Evolutionary conservation across 1,284 basidiomycete species (phyloP), one percentile per base, ranked within the genome.

Genomic region (Ceratobasidium sp.): DNA sequence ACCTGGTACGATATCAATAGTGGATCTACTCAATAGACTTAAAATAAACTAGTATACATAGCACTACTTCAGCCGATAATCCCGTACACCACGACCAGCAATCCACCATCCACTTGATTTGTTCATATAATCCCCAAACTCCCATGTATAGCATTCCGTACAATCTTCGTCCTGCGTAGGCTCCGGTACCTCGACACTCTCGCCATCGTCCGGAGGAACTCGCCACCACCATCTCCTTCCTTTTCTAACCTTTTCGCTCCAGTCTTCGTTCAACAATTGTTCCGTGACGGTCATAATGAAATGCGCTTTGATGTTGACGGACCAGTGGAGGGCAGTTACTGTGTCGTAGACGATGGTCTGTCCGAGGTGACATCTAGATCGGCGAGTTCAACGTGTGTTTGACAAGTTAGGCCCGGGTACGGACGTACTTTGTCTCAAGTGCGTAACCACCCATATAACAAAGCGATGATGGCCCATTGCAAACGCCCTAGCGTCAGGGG

Each of bases 401-500:
- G n/a, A n/a, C n/a, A n/a, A n/a, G n/a, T n/a, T n/a, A n/a, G n/a
- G n/a, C n/a, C n/a, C n/a, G n/a, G n/a, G n/a, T n/a, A n/a, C n/a
- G n/a, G n/a, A 66, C 77, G 46, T 51, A 79, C 77, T 77, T 77
- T 32, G 75, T 78, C 65, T 81, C 80, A 59, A 82, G 76, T 2
- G 81, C 81, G 75, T 80, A 95, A 1, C 93, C 92, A 1, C 73
- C 81, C 8, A 80, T 59, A 32, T 79, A 80, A 70, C 81, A 81
- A 19, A 86, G 82, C 6, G 92, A 94, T 5, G 86, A 81, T 57
- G 90, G 81, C 22, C 93, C 93, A 0, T 90, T 93, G 83, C 93
- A 95, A 25, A 89, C 83, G 9, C 93, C 93, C 82, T 92, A 90
- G n/a, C n/a, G n/a, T n/a, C n/a, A n/a, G n/a, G n/a, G n/a, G n/a